phyloP scores from a whole-genome alignment of 306 rosid genomes.

The Citrullus amarus region DNA sequence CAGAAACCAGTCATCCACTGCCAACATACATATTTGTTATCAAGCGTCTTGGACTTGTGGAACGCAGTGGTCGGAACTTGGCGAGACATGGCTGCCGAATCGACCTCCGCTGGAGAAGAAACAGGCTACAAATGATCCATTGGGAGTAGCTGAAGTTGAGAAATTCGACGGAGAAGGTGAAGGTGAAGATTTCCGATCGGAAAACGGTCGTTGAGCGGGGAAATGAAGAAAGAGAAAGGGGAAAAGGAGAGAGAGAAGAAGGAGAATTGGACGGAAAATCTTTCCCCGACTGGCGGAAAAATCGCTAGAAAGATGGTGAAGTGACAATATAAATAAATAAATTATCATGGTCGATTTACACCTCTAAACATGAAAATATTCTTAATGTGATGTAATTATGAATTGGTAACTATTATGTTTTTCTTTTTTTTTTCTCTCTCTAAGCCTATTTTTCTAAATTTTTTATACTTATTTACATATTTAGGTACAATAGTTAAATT shows the following conservation, averaged over 20 bases:
- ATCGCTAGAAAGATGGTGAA: conserved; percentile 1
- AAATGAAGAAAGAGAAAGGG: neutral
- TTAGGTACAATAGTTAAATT: too few relatives aligned
- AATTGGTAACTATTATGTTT: too few relatives aligned
- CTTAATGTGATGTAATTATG: too few relatives aligned
- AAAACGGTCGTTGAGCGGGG: neutral
- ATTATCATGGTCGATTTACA: neutral
- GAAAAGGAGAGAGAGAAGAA: neutral
- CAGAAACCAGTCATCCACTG: neutral
- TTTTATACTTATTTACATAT: too few relatives aligned
- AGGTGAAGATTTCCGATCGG: neutral
- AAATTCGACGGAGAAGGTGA: neutral
- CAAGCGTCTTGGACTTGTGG: conserved; percentile 92
- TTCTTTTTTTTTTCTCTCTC: too few relatives aligned
- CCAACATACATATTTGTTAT: conserved; percentile 70
- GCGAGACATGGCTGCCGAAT: conserved; percentile 61
- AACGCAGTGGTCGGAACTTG: conserved; percentile 56
- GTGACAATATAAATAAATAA: conserved; percentile 3
- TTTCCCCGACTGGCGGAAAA: conserved; percentile 1
- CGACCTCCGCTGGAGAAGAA: neutral
- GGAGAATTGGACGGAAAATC: neutral
- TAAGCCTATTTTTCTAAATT: too few relatives aligned
- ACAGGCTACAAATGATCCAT: conserved; percentile 1
- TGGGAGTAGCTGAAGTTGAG: neutral
- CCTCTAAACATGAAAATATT: too few relatives aligned